Evolutionary conservation across 768 basidiomycete species (phyloP).

Genomic region (Suillus cothurnatus): DNA sequence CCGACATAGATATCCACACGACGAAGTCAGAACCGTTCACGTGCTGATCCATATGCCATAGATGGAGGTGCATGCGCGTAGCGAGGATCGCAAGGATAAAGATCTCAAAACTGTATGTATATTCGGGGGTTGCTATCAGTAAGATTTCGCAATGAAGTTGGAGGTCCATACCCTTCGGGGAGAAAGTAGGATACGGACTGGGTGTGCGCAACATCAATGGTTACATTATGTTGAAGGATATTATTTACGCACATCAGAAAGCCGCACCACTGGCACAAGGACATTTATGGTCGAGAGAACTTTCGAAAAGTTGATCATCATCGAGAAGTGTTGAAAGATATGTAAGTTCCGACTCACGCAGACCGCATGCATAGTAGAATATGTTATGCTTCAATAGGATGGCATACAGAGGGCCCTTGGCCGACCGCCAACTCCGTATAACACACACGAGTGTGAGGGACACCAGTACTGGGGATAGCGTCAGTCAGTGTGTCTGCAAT

Average conservation of each 20-base stretch:
- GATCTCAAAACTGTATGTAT: background rate
- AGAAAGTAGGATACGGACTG: background rate
- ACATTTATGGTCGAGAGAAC: background rate
- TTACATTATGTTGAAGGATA: background rate
- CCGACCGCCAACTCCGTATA: background rate
- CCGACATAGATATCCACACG: background rate
- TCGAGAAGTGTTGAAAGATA: background rate
- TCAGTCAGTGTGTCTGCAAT: background rate
- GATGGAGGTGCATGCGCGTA: background rate
- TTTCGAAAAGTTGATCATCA: background rate
- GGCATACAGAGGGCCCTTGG: background rate
- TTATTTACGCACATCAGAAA: background rate
- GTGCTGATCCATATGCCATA: background rate
- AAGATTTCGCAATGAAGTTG: background rate
- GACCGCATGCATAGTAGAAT: background rate
- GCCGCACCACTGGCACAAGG: background rate
- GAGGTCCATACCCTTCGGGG: background rate
- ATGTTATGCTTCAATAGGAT: background rate
- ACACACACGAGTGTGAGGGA: background rate
- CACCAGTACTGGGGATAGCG: background rate
- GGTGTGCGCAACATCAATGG: background rate
- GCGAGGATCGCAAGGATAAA: background rate
- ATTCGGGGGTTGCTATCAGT: background rate
- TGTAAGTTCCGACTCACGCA: background rate
- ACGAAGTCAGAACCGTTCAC: background rate